These are phyloP conservation scores for Knufia petricola DNA, from an alignment of 2,329 filamentous ascomycete species.

Conservation along the genomic window DNA sequence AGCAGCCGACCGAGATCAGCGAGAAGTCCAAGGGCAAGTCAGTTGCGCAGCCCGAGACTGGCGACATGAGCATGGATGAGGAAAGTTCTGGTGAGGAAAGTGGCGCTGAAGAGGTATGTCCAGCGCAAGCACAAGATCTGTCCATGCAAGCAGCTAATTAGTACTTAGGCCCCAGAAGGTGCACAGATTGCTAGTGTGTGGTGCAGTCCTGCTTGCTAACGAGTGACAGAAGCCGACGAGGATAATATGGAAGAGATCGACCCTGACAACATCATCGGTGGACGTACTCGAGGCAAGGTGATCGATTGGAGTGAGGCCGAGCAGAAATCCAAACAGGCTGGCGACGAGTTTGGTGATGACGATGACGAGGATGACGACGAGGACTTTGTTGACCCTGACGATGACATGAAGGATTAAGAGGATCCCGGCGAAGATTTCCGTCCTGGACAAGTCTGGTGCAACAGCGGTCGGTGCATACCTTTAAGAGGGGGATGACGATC, in stretches of 20 bases:
- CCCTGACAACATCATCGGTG: constrained; percentile 75
- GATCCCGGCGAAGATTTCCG: not conserved
- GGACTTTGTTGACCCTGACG: constrained; percentile 22
- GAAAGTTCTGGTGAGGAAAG: constrained; percentile 55
- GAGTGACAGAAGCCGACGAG: constrained; percentile 57
- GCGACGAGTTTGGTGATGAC: constrained; percentile 53
- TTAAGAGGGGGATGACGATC: not conserved
- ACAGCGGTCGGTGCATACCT: not conserved
- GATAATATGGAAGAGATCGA: constrained; percentile 88
- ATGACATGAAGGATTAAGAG: constrained; percentile 22
- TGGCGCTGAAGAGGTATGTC: constrained; percentile 42
- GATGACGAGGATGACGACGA: constrained; percentile 51
- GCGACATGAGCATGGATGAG: constrained; percentile 66
- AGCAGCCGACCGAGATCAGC: constrained; percentile 14
- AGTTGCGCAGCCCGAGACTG: constrained; percentile 43
- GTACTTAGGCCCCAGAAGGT: constrained; percentile 4
- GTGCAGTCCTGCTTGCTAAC: constrained; percentile 8
- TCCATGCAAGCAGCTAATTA: not conserved
- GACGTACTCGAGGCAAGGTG: constrained; percentile 80
- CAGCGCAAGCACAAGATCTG: not conserved
- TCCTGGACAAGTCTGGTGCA: not conserved
- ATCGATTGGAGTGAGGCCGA: constrained; percentile 93
- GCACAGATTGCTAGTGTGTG: not conserved
- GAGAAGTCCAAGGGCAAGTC: constrained; percentile 87
- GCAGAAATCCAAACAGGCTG: constrained; percentile 69